These are phyloP conservation scores for Falciphora oryzae DNA, from an alignment of 2,329 filamentous ascomycete species.

Conservation along the genomic window DNA sequence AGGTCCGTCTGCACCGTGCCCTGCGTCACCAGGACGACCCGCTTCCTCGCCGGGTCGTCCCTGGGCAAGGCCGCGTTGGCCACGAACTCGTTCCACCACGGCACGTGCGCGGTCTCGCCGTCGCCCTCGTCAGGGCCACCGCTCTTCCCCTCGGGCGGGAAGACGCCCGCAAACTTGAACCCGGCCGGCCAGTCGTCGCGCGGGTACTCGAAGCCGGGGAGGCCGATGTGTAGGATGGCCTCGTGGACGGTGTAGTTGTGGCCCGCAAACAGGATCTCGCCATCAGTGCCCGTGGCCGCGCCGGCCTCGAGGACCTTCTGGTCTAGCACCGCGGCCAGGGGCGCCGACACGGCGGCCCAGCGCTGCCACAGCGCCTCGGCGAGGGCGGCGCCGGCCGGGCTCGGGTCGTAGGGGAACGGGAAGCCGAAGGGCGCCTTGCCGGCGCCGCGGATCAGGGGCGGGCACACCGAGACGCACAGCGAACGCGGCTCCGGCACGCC, in stretches of 20 bases:
- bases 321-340: constrained; percentile 23
- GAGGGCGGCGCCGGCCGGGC: constrained; percentile 19
- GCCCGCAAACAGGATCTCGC: constrained; percentile 24
- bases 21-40: constrained; percentile 33
- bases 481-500: constrained; percentile 19
- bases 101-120: constrained; percentile 5
- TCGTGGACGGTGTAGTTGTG: constrained; percentile 30
- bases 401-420: constrained; percentile 24
- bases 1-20: constrained; percentile 34
- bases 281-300: constrained; percentile 13
- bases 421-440: constrained; percentile 30
- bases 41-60: constrained; percentile 17
- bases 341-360: constrained; percentile 21
- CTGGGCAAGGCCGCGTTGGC: constrained; percentile 18
- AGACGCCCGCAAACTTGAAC: constrained; percentile 30
- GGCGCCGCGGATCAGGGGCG: constrained; percentile 28
- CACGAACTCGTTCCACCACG: constrained; percentile 30
- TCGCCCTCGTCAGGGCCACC: neutral
- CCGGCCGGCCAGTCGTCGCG: constrained; percentile 29
- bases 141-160: constrained; percentile 17
- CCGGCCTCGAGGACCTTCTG: constrained; percentile 24
- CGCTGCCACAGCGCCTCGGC: constrained; percentile 24
- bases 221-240: constrained; percentile 30
- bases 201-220: constrained; percentile 32
- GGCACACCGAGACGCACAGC: constrained; percentile 30